Percentiles rank a stretch among this genome's conserved stretches.
Conservation (phyloP, 371 early-diverging fungal species). For the Actinomortierella wolfii region DNA sequence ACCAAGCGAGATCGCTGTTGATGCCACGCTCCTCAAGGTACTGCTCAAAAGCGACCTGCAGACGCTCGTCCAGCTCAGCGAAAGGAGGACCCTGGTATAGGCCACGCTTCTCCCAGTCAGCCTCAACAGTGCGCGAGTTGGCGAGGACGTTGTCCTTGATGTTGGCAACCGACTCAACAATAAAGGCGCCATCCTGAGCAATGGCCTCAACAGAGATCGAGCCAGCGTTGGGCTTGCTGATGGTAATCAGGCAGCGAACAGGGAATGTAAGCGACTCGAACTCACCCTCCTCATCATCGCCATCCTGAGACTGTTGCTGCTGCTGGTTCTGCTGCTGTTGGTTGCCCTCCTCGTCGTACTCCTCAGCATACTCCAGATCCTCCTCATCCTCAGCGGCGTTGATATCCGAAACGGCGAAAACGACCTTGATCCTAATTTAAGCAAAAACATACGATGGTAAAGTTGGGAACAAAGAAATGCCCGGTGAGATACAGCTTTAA, state of each 20-base stretch:
- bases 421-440: conserved; percentile 71
- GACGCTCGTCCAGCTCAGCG: conserved; percentile 83
- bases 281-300: conserved; percentile 61
- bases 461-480: neutral
- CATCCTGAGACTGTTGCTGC: conserved; percentile 47
- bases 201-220: conserved; percentile 81
- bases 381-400: conserved; percentile 63
- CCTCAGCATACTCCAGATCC: conserved; percentile 59
- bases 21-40: conserved; percentile 91
- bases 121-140: conserved; percentile 75
- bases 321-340: conserved; percentile 41
- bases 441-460: neutral
- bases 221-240: conserved; percentile 80
- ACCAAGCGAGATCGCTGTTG: conserved; percentile 78
- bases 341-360: conserved; percentile 35
- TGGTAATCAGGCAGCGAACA: conserved; percentile 79
- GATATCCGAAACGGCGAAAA: conserved; percentile 88
- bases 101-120: conserved; percentile 91
- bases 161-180: conserved; percentile 83
- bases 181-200: conserved; percentile 84
- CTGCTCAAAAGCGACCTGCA: conserved; percentile 80
- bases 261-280: conserved; percentile 72
- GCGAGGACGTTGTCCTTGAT: conserved; percentile 72
- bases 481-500: neutral
- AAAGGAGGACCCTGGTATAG: conserved; percentile 93